Evolutionary conservation across 345 rosid genomes (phyloP), one percentile per base, ranked within the genome.

Genomic region (Eucalyptus cloeziana): DNA sequence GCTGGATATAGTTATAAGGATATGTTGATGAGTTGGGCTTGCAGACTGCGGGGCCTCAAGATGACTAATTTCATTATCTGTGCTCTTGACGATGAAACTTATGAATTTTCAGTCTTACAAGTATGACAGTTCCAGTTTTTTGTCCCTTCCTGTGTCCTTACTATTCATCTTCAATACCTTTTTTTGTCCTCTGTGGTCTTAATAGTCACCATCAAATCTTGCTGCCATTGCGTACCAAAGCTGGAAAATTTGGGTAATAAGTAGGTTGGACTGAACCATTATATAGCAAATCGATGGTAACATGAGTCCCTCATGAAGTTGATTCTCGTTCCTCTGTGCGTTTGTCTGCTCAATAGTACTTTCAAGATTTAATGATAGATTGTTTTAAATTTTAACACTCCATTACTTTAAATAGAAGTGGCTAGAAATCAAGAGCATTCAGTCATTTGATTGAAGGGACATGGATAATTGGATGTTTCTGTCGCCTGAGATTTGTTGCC

Each of bases 11-110:
- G 99, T 88, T 97, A 97, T 85, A 96, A 94, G 92, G 99, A 97
- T 91, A 95, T 97, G 99, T 83, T 97, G 91, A 97, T 98, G 99
- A 98, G 97, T 93, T 96, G 99, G 99, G 97, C 92, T 50, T 96
- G 99, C 95, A 96, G 99, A 89, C 91, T 96, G 90, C 96, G 96
- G 88, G 92, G n/a, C 89, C 97, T 96, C 24, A 87, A 58, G 86
- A 93, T 97, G 88, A 92, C 95, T 49, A 98, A 98, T 91, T 98
- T 96, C 91, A 85, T 96, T 85, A 94, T 98, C 3, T 97, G 95
- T 92, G 98, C 99, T 86, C 98, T 97, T 90, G 99, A 98, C 92
- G 93, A 89, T 1, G 96, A 96, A 93, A 98, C 97, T 56, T 97
- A 94, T 90, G 94, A 92, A 90, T 95, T 96, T 91, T 90, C 98